phyloP scores from a whole-genome alignment of 108 stramenopile species.

The Skeletonema menzelii region DNA sequence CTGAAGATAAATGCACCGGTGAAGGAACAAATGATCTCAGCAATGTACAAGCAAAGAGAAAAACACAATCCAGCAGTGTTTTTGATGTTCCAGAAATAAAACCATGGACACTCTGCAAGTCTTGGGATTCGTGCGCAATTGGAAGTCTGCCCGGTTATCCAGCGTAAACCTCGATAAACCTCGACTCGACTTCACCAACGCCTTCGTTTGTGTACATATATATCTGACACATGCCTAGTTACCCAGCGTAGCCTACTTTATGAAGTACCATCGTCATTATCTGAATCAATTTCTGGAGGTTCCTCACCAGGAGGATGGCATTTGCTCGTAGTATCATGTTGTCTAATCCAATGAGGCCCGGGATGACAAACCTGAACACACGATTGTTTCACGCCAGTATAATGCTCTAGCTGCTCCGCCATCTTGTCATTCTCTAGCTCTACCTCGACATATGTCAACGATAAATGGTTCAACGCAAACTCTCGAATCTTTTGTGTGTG shows the following conservation, averaged over 20 bases:
- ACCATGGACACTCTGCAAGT: conserved; percentile 52
- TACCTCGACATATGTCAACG: conserved; percentile 58
- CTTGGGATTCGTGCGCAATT: conserved; percentile 77
- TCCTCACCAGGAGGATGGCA: conserved; percentile 36
- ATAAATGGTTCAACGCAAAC: conserved; percentile 49
- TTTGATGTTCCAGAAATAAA: not conserved
- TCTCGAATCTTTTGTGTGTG: conserved; percentile 55
- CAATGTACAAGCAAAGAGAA: not conserved
- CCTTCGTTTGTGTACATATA: no score
- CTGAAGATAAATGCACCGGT: conserved; percentile 3
- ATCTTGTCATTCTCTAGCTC: conserved; percentile 41
- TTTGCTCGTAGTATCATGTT: conserved; percentile 24
- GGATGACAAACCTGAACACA: conserved; percentile 49
- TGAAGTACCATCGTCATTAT: not conserved
- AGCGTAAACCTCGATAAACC: no score
- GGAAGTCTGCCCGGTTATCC: conserved; percentile 51
- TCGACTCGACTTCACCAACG: no score
- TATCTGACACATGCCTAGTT: no score
- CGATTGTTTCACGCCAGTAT: conserved; percentile 38
- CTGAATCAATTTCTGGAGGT: not conserved
- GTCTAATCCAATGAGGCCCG: conserved; percentile 34
- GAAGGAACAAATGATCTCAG: not conserved
- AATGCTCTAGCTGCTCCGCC: conserved; percentile 39
- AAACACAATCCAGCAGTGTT: not conserved
- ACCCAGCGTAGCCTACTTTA: conserved; percentile 5